Evolutionary conservation across 2,329 filamentous ascomycete species (phyloP).

Genomic region (Colletotrichum spinosum): DNA sequence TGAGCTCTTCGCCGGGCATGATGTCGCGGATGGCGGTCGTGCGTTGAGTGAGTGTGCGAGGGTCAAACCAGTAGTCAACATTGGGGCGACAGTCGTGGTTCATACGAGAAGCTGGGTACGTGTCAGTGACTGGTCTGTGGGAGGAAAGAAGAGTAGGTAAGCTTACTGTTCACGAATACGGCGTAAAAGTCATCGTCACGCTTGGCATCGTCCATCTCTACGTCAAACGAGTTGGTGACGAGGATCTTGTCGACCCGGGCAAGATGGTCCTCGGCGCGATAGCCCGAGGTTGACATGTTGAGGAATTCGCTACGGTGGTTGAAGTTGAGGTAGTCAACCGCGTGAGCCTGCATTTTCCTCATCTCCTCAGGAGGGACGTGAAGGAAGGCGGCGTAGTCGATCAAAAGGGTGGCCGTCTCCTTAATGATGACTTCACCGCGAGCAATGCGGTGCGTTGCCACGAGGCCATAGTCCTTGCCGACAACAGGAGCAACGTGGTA

Average conservation of each 20-base stretch:
- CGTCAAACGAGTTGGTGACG: slow-evolving; percentile 54
- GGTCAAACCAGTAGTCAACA: slow-evolving; percentile 56
- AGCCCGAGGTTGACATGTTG: slow-evolving; percentile 52
- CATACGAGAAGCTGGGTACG: slow-evolving; percentile 49
- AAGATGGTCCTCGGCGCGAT: slow-evolving; percentile 38
- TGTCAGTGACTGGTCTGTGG: slow-evolving; percentile 2
- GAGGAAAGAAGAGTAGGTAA: no score
- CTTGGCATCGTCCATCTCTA: slow-evolving; percentile 46
- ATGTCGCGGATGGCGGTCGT: slow-evolving; percentile 54
- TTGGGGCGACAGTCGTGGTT: slow-evolving; percentile 61
- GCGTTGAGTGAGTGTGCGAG: slow-evolving; percentile 51
- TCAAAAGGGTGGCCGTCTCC: slow-evolving; percentile 51
- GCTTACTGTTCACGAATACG: slow-evolving; percentile 53
- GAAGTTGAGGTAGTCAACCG: slow-evolving; percentile 45
- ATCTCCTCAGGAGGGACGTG: slow-evolving; percentile 43
- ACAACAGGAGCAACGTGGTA: slow-evolving; percentile 51
- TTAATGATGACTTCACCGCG: slow-evolving; percentile 53
- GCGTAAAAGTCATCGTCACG: slow-evolving; percentile 48
- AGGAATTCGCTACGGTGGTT: slow-evolving; percentile 47
- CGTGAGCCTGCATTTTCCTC: slow-evolving; percentile 46
- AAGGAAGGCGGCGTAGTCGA: slow-evolving; percentile 53
- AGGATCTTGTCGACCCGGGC: slow-evolving; percentile 50
- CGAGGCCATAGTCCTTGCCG: slow-evolving; percentile 58
- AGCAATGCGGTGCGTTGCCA: slow-evolving; percentile 48
- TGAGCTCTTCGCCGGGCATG: slow-evolving; percentile 55